Base-by-base conservation (phyloP, 2,329 filamentous ascomycete genomes). In the Xylaria multiplex region DNA sequence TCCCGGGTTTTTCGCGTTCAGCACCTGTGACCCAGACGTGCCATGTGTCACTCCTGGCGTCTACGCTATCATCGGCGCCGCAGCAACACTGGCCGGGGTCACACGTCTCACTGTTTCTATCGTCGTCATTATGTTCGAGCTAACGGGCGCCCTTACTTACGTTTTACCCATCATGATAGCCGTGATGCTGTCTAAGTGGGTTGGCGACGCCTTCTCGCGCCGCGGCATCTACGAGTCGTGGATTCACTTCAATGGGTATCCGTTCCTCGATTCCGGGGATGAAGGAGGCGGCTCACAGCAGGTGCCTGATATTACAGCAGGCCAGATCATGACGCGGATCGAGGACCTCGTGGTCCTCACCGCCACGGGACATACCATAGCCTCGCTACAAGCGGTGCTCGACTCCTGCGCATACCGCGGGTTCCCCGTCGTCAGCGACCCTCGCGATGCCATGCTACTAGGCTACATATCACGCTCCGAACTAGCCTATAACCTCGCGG, bases 91-190 rank as follows among this genome's bases (percentile, higher is more conserved):
- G 1, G 93, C 92, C 6, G 96, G 96, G 54, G 93, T 96, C 42
- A 98, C 95, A 19, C 89, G 95, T 71, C 96, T 99, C 90, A 99
- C 96, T 0, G 93, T 97, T 11, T 97, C 94, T 13, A 97, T 99
- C 71, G 95, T 99, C 4, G 96, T 98, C 74, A 99, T 99, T 81
- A 97, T 97, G 91, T 99, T 99, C 76, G 96, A 99, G 82, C 89
- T 99, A 62, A 99, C 96, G 0, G 96, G 96, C 59, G 96, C 96
- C 1, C 85, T 99, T 32, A 97, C 93, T 0, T 98, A 98, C 76
- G 95, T 99, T 55, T 88, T 99, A 7, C 96, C 96, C 61, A 99
- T 98, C 79, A 99, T 99, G 96, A 92, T 99, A 70, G 93, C 94
- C 49, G 96, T 99, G 75, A 97, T 99, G 94, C 86, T 98, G 50